Base-by-base conservation (phyloP, 2,329 filamentous ascomycete species). In the Tolypocladium tundrense region DNA sequence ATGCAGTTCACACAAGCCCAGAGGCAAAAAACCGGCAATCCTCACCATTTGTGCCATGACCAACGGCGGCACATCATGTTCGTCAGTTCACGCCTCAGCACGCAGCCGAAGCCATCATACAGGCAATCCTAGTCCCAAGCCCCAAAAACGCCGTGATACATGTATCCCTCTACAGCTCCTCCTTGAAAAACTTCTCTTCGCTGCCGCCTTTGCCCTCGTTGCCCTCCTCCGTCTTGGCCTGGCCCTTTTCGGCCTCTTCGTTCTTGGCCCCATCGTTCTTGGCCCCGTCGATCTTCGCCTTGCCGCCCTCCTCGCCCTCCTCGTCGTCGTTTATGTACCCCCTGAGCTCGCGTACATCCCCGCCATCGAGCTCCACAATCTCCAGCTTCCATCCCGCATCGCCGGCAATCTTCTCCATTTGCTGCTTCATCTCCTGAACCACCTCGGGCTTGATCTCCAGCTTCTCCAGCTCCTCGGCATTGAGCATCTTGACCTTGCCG, bases 321-420 rank as follows among this genome's bases (percentile, higher is more conserved):
- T 57, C 11, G 79, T 76, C 0, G 82, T 82, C 79, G 35, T 87
- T 85, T 19, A 93, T 80, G 48, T 89, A 83, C 0, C 87, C 89
- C 51, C 87, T 77, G 45, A 93, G 82, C 67, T 91, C 87, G 60
- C 73, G 67, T 21, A 83, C 75, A 27, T 81, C 79, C 5, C 70
- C 68, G 5, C 78, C 74, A 27, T 82, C 79, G 13, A 84, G 78
- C 66, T 94, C 88, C 1, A 94, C 83, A 16, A 94, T 78, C 70
- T 94, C 89, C 59, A 96, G 75, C 65, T 86, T 88, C 91, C 91
- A 96, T 19, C 85, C 84, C 62, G 85, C 82, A 9, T 87, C 84
- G 3, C 85, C 82, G 0, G 90, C 89, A 45, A 88, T 68, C 65
- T 84, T 81, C 68, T 88, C 79, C 59, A 96, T 72, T 67, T 89